A percentile compares a stretch with the other conserved stretches of the same genome.
These are phyloP conservation scores for Trichosanthes cucumerina DNA, from an alignment of 306 rosid species.

Conservation along the genomic window DNA sequence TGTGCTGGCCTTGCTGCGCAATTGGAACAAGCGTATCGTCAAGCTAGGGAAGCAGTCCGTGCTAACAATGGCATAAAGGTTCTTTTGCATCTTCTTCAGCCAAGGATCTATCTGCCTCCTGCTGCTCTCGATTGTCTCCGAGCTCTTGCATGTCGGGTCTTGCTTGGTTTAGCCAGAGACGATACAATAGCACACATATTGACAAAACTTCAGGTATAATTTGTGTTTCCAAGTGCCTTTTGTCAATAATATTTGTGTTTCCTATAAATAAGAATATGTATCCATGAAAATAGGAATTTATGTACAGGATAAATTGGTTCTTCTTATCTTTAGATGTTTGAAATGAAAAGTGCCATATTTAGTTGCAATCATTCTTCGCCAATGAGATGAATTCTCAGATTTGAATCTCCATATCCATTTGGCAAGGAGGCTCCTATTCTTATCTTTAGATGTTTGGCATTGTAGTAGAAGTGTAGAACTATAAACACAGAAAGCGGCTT, in stretches of 20 bases:
- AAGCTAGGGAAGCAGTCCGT: conserved; percentile 92
- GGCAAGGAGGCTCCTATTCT: too few species aligned
- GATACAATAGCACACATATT: conserved; percentile 88
- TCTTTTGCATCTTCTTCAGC: conserved; percentile 81
- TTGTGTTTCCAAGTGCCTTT: neutral
- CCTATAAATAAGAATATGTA: neutral
- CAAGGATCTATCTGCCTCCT: conserved; percentile 84
- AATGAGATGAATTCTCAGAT: too few species aligned
- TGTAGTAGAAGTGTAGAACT: neutral
- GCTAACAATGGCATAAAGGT: conserved; percentile 91
- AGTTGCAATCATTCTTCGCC: too few species aligned
- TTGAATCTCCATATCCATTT: too few species aligned
- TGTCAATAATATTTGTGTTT: neutral
- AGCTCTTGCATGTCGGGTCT: conserved; percentile 88
- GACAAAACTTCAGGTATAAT: conserved; percentile 87
- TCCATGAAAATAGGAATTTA: neutral
- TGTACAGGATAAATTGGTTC: neutral
- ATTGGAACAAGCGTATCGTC: conserved; percentile 80
- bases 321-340: neutral
- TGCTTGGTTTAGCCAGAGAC: conserved; percentile 97
- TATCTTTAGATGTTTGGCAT: neutral
- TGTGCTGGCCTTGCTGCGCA: conserved; percentile 93
- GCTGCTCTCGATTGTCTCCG: conserved; percentile 91
- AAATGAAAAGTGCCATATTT: too few species aligned
- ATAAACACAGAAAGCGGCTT: neutral